These are phyloP conservation scores for Coemansia furcata DNA, from an alignment of 192 early-diverging fungal genomes.

Conservation along the genomic window DNA sequence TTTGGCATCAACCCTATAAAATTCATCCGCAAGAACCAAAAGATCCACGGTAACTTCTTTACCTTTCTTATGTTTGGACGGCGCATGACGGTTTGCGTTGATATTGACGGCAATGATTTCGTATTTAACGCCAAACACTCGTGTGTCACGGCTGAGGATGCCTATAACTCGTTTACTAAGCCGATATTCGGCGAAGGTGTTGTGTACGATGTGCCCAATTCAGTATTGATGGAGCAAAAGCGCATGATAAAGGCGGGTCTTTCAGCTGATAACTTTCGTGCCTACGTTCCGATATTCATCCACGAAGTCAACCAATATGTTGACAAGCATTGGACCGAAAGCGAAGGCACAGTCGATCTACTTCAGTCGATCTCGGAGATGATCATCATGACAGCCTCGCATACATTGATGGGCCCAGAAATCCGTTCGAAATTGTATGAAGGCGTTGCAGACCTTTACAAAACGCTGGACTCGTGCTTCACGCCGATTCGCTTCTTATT, in stretches of 20 bases:
- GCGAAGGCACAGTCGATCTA: slow-evolving; percentile 62
- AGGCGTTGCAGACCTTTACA: slow-evolving; percentile 86
- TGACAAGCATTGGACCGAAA: slow-evolving; percentile 58
- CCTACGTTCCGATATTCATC: slow-evolving; percentile 84
- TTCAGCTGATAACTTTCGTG: slow-evolving; percentile 79
- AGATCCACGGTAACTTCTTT: slow-evolving; percentile 85
- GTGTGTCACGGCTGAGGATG: slow-evolving; percentile 85
- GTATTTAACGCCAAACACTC: slow-evolving; percentile 91
- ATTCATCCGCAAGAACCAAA: slow-evolving; percentile 80
- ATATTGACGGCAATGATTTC: slow-evolving; percentile 93
- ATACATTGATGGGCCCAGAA: slow-evolving; percentile 93
- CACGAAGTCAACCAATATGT: slow-evolving; percentile 82
- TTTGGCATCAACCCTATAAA: slow-evolving; percentile 89
- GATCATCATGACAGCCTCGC: slow-evolving; percentile 91
- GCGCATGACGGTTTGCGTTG: slow-evolving; percentile 84
- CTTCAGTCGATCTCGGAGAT: slow-evolving; percentile 83
- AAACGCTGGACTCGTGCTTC: slow-evolving; percentile 92
- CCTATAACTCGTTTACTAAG: slow-evolving; percentile 89
- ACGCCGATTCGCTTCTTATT: slow-evolving; percentile 94
- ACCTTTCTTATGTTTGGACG: slow-evolving; percentile 92
- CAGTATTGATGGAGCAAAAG: slow-evolving; percentile 98
- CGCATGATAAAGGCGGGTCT: slow-evolving; percentile 95
- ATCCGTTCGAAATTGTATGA: slow-evolving; percentile 81
- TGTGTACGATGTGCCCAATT: slow-evolving; percentile 93
- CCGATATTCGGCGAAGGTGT: slow-evolving; percentile 94